These are phyloP conservation scores for Penicillium verrucosum DNA, from an alignment of 2,329 filamentous ascomycete genomes.

Conservation along the genomic window DNA sequence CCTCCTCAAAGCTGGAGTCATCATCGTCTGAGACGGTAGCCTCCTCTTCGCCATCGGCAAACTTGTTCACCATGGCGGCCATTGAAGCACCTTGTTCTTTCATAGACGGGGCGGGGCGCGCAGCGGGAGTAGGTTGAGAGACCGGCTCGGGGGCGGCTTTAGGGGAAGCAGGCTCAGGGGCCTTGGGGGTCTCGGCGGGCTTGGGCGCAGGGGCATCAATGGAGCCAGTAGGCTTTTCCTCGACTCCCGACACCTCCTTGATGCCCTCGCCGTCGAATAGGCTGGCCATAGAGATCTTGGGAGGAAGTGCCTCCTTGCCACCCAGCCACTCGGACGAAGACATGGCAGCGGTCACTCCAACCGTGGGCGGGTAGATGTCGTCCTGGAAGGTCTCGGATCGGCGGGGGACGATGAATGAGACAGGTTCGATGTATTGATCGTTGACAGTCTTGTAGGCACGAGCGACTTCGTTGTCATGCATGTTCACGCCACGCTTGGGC, in stretches of 20 bases:
- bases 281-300: constrained; percentile 91
- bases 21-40: constrained; percentile 58
- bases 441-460: constrained; percentile 96
- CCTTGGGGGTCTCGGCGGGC: constrained; percentile 39
- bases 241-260: constrained; percentile 62
- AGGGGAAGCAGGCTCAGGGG: constrained; percentile 33
- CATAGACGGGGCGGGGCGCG: constrained; percentile 63
- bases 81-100: constrained; percentile 86
- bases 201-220: constrained; percentile 48
- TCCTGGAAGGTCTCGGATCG: constrained; percentile 93
- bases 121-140: constrained; percentile 34
- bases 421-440: constrained; percentile 89
- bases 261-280: constrained; percentile 81
- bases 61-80: constrained; percentile 78
- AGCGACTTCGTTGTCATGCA: constrained; percentile 95
- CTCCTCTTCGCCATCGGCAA: constrained; percentile 70
- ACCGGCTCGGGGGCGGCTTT: constrained; percentile 28
- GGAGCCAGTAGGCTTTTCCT: constrained; percentile 36
- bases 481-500: constrained; percentile 91
- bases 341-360: constrained; percentile 75
- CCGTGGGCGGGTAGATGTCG: constrained; percentile 89
- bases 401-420: constrained; percentile 94
- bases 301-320: constrained; percentile 77
- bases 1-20: constrained; percentile 81
- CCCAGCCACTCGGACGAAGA: constrained; percentile 78